These are phyloP conservation scores for Solanum bulbocastanum DNA, from an alignment of 257 asterid genomes.

Conservation along the genomic window DNA sequence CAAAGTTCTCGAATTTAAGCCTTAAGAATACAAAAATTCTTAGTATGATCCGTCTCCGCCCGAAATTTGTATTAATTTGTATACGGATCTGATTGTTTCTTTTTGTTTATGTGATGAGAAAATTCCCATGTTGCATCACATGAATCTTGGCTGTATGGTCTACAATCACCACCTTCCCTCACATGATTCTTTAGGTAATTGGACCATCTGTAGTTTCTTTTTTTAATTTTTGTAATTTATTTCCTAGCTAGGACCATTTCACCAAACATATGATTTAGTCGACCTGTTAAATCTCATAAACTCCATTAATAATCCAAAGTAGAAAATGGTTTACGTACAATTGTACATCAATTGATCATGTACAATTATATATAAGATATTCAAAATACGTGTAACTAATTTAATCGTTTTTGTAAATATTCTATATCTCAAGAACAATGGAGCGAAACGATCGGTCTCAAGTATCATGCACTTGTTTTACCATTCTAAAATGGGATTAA, in stretches of 20 bases:
- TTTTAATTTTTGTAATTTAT: background rate
- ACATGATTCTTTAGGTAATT: conserved; percentile 36
- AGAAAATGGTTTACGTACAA: background rate
- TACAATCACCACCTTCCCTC: conserved; percentile 20
- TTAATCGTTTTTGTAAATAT: background rate
- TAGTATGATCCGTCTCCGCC: background rate
- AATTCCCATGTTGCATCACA: conserved; percentile 29
- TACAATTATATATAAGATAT: background rate
- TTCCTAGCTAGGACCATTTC: background rate
- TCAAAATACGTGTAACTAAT: background rate
- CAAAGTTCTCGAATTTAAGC: background rate
- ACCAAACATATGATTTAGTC: background rate
- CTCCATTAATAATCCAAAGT: background rate
- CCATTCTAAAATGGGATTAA: background rate
- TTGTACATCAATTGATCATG: background rate
- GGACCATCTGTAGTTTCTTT: background rate
- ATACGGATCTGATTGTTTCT: background rate
- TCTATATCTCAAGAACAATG: background rate
- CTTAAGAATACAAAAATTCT: background rate
- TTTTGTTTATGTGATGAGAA: conserved; percentile 1
- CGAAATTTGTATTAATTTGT: background rate
- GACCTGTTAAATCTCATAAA: background rate
- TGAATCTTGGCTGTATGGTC: conserved; percentile 37
- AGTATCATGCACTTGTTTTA: background rate
- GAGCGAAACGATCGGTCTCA: background rate